Base-by-base conservation (phyloP, 768 basidiomycete species). In the Suillus decipiens region DNA sequence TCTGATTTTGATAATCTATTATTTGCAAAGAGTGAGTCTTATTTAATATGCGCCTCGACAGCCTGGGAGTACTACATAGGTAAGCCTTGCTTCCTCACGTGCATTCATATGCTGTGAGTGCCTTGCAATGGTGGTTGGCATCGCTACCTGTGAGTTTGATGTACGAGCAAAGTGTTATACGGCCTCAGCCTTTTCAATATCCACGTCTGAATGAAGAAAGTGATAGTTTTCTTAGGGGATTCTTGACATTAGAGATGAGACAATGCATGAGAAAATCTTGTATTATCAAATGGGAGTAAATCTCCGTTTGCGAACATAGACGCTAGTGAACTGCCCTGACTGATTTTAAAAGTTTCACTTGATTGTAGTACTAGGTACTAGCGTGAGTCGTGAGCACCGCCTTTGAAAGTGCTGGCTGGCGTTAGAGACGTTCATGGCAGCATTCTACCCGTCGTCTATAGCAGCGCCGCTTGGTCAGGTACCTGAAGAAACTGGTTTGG, bases 371-470 rank as follows among this genome's bases (percentile, higher is more conserved):
- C 62, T 41, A 7, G n/a, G n/a, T n/a, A n/a, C 51, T 65, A 60
- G 65, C 56, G 54, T 54, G 47, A 28, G 36, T 61, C 54, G 24
- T 37, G 36, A 17, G 64, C 72, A 75, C 67, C 51, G 73, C 72
- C 72, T 67, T 31, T 36, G 45, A 39, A 14, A 63, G 37, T 12
- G 59, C 22, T 66, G 61, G 61, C 39, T 62, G 47, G 41, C 67
- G 66, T 59, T 59, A 53, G 60, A 65, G 63, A 68, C 66, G 72
- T 41, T 8, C 24, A 75, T 75, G 73, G 57, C 69, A 37, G 50
- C 60, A 50, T 67, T 81, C 66, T 87, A 85, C 72, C 81, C 82
- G n/a, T 79, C 81, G 22, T 78, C 83, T 24, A 75, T 85, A 55
- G 79, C 78, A 63, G 68, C 67, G 63, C 78, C 78, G 68, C 74